phyloP scores from a whole-genome alignment of 768 basidiomycete genomes.

The Chalciporus piperatus region DNA sequence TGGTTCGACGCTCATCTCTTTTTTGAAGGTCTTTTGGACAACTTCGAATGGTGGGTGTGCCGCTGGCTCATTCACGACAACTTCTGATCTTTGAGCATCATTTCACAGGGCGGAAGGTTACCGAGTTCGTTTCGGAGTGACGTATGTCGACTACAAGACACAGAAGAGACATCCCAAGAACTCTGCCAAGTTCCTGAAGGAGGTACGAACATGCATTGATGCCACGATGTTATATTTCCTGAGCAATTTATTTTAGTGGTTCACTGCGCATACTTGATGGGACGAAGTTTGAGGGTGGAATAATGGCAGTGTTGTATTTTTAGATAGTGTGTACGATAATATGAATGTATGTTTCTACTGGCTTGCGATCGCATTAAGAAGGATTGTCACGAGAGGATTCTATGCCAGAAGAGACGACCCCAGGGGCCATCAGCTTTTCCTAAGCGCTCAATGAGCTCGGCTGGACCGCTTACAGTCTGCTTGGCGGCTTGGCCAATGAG shows the following conservation, averaged over 20 bases:
- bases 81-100: background rate
- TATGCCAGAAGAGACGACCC: too few species aligned
- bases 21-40: slow-evolving; percentile 60
- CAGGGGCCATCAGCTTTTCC: too few species aligned
- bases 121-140: slow-evolving; percentile 65
- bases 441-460: too few species aligned
- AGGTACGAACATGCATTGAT: slow-evolving; percentile 37
- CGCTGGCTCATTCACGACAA: background rate
- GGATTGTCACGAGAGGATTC: too few species aligned
- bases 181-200: slow-evolving; percentile 55
- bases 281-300: background rate
- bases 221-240: background rate
- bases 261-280: background rate
- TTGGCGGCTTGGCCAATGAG: too few species aligned
- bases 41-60: slow-evolving; percentile 60
- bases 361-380: background rate
- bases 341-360: background rate
- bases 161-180: slow-evolving; percentile 68
- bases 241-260: slow-evolving; percentile 2
- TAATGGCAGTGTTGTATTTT: too few species aligned
- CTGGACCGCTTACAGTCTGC: too few species aligned
- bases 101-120: slow-evolving; percentile 60
- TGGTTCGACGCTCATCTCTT: background rate
- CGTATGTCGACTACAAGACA: slow-evolving; percentile 71
- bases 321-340: background rate